These are phyloP conservation scores for Cyberlindnera xishuangbannaensis DNA, from an alignment of 805 yeast genomes.

Conservation along the genomic window DNA sequence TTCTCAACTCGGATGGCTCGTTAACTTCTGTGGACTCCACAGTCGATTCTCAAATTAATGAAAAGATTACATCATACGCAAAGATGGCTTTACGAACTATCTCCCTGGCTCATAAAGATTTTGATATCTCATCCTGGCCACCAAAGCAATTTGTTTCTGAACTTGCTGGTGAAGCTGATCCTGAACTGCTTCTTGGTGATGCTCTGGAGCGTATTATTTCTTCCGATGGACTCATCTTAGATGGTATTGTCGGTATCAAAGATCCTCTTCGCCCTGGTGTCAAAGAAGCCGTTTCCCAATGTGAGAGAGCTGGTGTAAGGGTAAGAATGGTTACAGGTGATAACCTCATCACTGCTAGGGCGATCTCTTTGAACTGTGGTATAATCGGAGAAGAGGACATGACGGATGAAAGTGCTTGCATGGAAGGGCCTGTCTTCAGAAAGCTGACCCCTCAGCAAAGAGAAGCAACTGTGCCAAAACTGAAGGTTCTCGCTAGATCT, in stretches of 20 bases:
- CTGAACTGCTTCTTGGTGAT: slow-evolving; percentile 35
- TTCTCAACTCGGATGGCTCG: slow-evolving; percentile 28
- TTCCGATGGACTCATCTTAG: slow-evolving; percentile 41
- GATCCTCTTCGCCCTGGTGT: slow-evolving; percentile 94
- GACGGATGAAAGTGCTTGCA: slow-evolving; percentile 51
- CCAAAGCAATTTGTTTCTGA: slow-evolving; percentile 41
- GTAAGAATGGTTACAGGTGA: slow-evolving; percentile 99
- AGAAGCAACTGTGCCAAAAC: slow-evolving; percentile 54
- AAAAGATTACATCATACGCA: slow-evolving; percentile 55
- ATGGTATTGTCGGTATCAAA: slow-evolving; percentile 85
- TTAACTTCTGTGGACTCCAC: slow-evolving; percentile 15
- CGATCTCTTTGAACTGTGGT: slow-evolving; percentile 84
- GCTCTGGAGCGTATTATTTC: slow-evolving; percentile 21
- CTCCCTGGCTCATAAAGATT: slow-evolving; percentile 79
- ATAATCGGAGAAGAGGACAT: slow-evolving; percentile 47
- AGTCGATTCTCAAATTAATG: slow-evolving; percentile 30
- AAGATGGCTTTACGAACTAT: slow-evolving; percentile 80
- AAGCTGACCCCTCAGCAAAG: slow-evolving; percentile 55
- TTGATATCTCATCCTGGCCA: slow-evolving; percentile 55
- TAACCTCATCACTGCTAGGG: slow-evolving; percentile 83
- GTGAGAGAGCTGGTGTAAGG: slow-evolving; percentile 86
- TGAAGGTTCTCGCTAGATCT: slow-evolving; percentile 87
- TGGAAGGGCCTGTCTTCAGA: slow-evolving; percentile 94
- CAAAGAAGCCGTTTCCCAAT: slow-evolving; percentile 77
- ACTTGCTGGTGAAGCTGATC: slow-evolving; percentile 37